Base-by-base conservation (phyloP, 495 filamentous ascomycete genomes). In the Apodospora peruviana region DNA sequence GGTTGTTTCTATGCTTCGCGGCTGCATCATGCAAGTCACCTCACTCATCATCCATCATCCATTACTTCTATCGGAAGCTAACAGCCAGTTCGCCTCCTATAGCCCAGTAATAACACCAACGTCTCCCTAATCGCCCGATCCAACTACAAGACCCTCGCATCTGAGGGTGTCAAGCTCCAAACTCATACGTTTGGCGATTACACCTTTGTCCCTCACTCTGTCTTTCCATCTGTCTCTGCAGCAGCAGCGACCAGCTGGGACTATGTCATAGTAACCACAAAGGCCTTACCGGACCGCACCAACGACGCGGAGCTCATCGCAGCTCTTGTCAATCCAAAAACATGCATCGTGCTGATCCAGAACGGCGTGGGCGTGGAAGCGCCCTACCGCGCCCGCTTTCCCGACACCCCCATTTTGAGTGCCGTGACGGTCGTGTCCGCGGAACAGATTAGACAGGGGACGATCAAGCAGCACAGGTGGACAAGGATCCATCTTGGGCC, bases 311-410 rank as follows among this genome's bases (percentile, higher is more conserved):
- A 62, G 16, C 56, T 66, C 12, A 64, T 86, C 22, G 72, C 82
- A 18, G 52, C 54, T 2, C 72, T 83, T 8, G 75, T 80, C n/a
- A 59, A 77, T 0, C 60, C 70, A 58, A 69, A 58, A 43, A 71
- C 62, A 1, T 52, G 49, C 47, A 76, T 87, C 49, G 80, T 87
- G 17, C 66, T 87, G 25, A 81, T 86, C 43, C 83, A 87, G 51
- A 87, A 87, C 61, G 84, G 84, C 21, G 74, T 87, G 9, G 84
- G 83, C 21, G 82, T 86, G 21, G 84, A 87, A 49, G 75, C 75
- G 10, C 73, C 81, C 0, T 84, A 84, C 62, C 72, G 79, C 24
- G 61, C 60, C 39, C 65, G 73, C 8, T 86, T 81, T 47, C 79
- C 82, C 0, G 8, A 51, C 9, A 72, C 60, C 9, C 73, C 77